phyloP scores from a whole-genome alignment of 2,329 filamentous ascomycete species.

The Xylaria sp. region DNA sequence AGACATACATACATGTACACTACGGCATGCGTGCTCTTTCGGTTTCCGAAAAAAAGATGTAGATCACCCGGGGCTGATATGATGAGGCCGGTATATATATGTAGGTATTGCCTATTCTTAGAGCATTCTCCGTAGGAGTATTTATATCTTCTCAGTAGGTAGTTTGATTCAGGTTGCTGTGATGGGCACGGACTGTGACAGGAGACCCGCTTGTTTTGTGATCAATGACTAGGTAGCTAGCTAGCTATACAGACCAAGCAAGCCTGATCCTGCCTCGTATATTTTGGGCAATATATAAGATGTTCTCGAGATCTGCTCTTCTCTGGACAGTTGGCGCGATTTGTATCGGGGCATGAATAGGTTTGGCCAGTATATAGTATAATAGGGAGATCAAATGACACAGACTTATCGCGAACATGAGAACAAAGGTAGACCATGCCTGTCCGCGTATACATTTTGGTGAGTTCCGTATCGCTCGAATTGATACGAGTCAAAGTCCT shows the following conservation, averaged over 20 bases:
- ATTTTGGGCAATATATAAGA: not conserved
- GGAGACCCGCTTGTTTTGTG: not conserved
- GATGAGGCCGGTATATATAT: not conserved
- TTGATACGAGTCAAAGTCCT: too few relatives aligned
- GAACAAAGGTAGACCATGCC: too few relatives aligned
- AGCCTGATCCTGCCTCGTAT: not conserved
- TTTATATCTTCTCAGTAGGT: conserved; percentile 5
- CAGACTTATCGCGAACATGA: too few relatives aligned
- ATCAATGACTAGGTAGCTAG: not conserved
- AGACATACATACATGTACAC: not conserved
- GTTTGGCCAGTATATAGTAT: not conserved
- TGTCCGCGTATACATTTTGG: too few relatives aligned
- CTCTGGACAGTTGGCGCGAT: not conserved
- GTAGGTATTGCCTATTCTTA: not conserved
- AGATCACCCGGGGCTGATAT: not conserved
- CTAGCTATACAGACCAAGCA: too few relatives aligned
- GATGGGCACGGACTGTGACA: not conserved
- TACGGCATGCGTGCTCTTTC: not conserved
- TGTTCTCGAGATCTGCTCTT: not conserved
- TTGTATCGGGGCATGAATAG: not conserved
- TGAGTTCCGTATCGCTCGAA: too few relatives aligned
- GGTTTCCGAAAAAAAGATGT: not conserved
- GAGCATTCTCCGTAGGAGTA: not conserved
- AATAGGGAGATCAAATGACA: not conserved
- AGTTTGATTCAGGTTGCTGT: not conserved